phyloP scores from a whole-genome alignment of 352 stramenopile genomes.

The Pythium folliculosum region DNA sequence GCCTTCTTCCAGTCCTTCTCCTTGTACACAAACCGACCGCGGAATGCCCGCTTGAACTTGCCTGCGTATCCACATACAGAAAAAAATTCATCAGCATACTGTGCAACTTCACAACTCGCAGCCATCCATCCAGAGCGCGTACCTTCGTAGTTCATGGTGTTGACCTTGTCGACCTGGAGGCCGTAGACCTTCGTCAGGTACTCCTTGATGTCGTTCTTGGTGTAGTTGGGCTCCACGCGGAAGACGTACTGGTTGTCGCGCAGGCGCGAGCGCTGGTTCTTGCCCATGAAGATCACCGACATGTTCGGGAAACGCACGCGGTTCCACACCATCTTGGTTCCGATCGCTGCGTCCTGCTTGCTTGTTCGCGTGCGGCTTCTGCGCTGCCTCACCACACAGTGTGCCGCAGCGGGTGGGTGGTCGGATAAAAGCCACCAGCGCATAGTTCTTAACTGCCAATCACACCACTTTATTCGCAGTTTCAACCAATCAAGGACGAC shows the following conservation, averaged over 20 bases:
- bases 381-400: neutral
- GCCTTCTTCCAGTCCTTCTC: constrained; percentile 93
- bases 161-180: constrained; percentile 93
- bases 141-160: constrained; percentile 95
- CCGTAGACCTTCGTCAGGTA: constrained; percentile 97
- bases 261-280: constrained; percentile 75
- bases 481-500: neutral
- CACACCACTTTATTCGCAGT: neutral
- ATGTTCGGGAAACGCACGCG: constrained; percentile 88
- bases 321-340: constrained; percentile 76
- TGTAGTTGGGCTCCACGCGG: constrained; percentile 94
- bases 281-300: constrained; percentile 85
- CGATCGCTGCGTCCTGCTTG: constrained; percentile 18
- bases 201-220: constrained; percentile 97
- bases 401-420: constrained; percentile 31
- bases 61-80: constrained; percentile 37
- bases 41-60: constrained; percentile 90
- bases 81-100: too few species aligned
- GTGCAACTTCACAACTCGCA: too few species aligned
- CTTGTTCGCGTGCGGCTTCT: constrained; percentile 24
- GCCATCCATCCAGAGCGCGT: too few species aligned
- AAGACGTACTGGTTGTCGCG: constrained; percentile 91
- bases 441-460: neutral
- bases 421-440: constrained; percentile 1
- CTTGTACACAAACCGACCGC: constrained; percentile 88